A percentile compares a stretch with the other conserved stretches of the same genome.
Conservation (phyloP, 2,329 filamentous ascomycete genomes). For the Alternaria tenuissima region DNA sequence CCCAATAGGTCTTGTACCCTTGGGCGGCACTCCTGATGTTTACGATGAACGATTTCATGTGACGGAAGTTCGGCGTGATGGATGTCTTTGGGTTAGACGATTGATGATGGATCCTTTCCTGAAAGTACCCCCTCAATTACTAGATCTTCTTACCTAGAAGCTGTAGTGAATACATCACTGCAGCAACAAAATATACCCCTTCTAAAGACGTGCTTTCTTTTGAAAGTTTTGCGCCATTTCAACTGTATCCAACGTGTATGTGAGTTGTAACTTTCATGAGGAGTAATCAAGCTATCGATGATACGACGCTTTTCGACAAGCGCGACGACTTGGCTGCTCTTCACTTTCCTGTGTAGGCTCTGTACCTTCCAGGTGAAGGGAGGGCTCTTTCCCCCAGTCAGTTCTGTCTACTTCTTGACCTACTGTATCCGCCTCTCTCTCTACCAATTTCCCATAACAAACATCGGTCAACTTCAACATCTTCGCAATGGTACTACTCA, state of each 20-base stretch:
- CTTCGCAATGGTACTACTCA: background rate
- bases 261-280: too few relatives aligned
- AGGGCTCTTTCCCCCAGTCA: background rate
- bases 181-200: conserved; percentile 16
- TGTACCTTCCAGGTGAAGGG: background rate
- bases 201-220: background rate
- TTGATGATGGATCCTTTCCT: conserved; percentile 7
- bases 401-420: background rate
- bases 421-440: too few relatives aligned
- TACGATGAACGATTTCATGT: conserved; percentile 20
- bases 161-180: conserved; percentile 9
- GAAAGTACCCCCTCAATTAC: conserved; percentile 8
- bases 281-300: background rate
- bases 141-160: conserved; percentile 17
- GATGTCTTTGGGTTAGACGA: conserved; percentile 15
- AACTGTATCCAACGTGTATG: too few relatives aligned
- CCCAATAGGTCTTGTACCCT: conserved; percentile 7
- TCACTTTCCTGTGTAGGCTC: background rate
- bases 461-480: too few relatives aligned
- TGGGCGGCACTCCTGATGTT: conserved; percentile 1
- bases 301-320: background rate
- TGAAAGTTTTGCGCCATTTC: too few relatives aligned
- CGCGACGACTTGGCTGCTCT: background rate
- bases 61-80: conserved; percentile 25
- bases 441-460: background rate